Conservation (phyloP, 2,329 filamentous ascomycete genomes). For the Xylaria sp. region DNA sequence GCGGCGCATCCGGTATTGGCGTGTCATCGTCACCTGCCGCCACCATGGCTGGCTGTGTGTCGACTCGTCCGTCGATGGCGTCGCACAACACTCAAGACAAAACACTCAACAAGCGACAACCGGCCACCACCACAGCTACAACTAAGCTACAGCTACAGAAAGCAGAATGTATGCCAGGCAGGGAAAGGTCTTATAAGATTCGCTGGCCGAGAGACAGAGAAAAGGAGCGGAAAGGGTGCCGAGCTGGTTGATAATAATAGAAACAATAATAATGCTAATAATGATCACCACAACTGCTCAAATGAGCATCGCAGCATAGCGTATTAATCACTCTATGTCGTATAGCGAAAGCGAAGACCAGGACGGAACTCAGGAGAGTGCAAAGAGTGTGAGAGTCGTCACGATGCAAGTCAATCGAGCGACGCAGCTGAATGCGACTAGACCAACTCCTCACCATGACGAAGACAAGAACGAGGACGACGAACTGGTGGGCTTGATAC, state of each 20-base stretch:
- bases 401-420: constrained; percentile 21
- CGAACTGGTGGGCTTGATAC: constrained; percentile 13
- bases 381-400: constrained; percentile 19
- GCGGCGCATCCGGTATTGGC: constrained; percentile 43
- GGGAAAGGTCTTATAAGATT: not conserved
- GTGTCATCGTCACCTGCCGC: constrained; percentile 42
- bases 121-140: not conserved
- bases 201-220: not conserved
- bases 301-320: not conserved
- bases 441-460: constrained; percentile 24
- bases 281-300: constrained; percentile 5
- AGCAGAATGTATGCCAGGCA: constrained; percentile 7
- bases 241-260: constrained; percentile 17
- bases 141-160: constrained; percentile 11
- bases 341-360: not conserved
- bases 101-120: not conserved
- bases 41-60: constrained; percentile 38
- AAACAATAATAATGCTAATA: not conserved
- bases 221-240: not conserved
- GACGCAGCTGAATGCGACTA: constrained; percentile 18
- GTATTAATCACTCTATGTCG: constrained; percentile 4
- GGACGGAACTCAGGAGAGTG: constrained; percentile 7
- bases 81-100: constrained; percentile 2
- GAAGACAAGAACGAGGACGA: constrained; percentile 1
- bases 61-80: constrained; percentile 9